These are phyloP conservation scores for Plasmodium ovale DNA, from an alignment of 169 alveolate species.

Conservation along the genomic window DNA sequence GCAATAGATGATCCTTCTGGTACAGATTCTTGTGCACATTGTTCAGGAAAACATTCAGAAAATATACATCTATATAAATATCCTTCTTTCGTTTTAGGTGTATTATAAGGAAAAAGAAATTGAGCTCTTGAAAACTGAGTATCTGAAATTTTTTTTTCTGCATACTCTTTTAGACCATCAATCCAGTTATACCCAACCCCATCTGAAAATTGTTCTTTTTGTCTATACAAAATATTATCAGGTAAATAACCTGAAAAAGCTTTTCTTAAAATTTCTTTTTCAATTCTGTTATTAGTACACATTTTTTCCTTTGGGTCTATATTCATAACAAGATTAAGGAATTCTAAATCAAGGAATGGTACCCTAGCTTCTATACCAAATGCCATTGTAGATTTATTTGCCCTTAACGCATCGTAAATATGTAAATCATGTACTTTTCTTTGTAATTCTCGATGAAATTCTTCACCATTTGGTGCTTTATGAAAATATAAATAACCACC, in stretches of 20 bases:
- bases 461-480: constrained; percentile 87
- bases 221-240: constrained; percentile 88
- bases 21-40: constrained; percentile 76
- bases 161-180: constrained; percentile 80
- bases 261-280: constrained; percentile 87
- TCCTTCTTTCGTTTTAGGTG: constrained; percentile 84
- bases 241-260: constrained; percentile 90
- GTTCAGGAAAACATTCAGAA: constrained; percentile 75
- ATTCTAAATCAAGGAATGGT: constrained; percentile 87
- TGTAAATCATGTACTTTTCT: constrained; percentile 86
- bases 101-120: constrained; percentile 76
- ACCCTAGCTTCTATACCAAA: constrained; percentile 92
- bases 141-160: constrained; percentile 81
- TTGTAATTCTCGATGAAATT: constrained; percentile 87
- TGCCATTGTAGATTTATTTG: constrained; percentile 90
- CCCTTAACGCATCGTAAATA: constrained; percentile 87
- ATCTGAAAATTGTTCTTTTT: constrained; percentile 89
- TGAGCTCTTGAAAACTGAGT: constrained; percentile 45
- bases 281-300: constrained; percentile 74
- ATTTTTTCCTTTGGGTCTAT: constrained; percentile 72
- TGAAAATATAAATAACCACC: constrained; percentile 92
- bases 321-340: constrained; percentile 39
- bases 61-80: constrained; percentile 80
- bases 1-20: constrained; percentile 78
- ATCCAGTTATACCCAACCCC: constrained; percentile 88